Base-by-base conservation (phyloP, 176 grass and related monocot species). In the Musa troglodytarum region DNA sequence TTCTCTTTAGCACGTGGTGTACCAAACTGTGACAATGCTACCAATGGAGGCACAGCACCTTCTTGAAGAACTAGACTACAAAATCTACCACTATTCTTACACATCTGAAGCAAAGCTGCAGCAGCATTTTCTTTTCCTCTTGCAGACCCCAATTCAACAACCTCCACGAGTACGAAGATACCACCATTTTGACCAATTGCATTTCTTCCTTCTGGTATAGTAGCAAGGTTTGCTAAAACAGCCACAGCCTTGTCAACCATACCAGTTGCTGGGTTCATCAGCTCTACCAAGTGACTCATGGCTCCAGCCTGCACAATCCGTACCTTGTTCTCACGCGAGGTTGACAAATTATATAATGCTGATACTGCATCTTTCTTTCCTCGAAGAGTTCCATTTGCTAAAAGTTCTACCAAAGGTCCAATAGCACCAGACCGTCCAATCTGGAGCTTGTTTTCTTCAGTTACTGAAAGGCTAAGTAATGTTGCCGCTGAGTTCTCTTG, bases 231-330 rank as follows among this genome's bases (percentile, higher is more conserved):
- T 68, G 93, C 85, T 59, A 96, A 81, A 78, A 92, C 87, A 13
- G 93, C 74, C 52, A 96, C 93, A 17, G 85, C 92, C 66, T 92
- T 96, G 68, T 92, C 93, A 50, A 88, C 85, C 87, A 96, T 90
- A 34, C 89, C 93, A 29, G 81, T 77, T 10, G 87, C 89, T 81
- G 89, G 93, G 50, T 96, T 89, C 89, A 96, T 96, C 19, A 96
- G 80, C 64, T 88, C 79, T 54, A 92, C 93, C 54, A 96, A 82
- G 62, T 84, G 81, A 28, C 22, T 88, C 14, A 92, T 81, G 43
- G 89, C 93, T 28, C 85, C 93, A n/a, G 87, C 87, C 71, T 90
- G 85, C 54, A 92, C 77, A 68, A 96, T 92, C 57, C 81, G 81
- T 20, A 74, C 70, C 73, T 90, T 96, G 75, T 92, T 90, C 76